Percentiles rank a stretch among this genome's conserved stretches.
Evolutionary conservation across 768 basidiomycete species (phyloP).

Genomic region (Porphyrellus cyaneotinctus): DNA sequence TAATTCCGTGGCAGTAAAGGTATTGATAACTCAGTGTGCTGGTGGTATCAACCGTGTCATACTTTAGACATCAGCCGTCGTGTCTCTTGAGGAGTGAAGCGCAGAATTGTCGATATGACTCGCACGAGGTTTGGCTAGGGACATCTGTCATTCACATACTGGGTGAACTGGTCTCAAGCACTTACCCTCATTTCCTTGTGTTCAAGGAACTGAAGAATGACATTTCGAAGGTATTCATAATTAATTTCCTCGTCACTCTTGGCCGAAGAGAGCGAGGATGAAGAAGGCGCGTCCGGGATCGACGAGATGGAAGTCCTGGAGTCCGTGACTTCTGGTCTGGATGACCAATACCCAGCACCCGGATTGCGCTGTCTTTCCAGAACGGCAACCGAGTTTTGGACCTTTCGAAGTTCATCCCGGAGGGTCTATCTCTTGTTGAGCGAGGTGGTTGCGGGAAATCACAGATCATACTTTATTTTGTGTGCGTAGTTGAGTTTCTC

Average conservation of each 20-base stretch:
- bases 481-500: conserved; percentile 64
- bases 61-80: conserved; percentile 86
- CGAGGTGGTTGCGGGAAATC: not conserved
- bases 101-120: conserved; percentile 87
- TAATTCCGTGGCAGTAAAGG: too few relatives aligned
- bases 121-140: conserved; percentile 80
- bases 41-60: conserved; percentile 27
- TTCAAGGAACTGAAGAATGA: conserved; percentile 95
- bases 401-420: conserved; percentile 91
- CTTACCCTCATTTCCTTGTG: conserved; percentile 97
- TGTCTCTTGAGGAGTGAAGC: conserved; percentile 94
- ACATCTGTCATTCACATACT: conserved; percentile 4
- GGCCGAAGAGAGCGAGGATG: conserved; percentile 27
- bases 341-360: conserved; percentile 89
- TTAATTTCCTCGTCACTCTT: conserved; percentile 89
- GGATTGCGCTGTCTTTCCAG: conserved; percentile 90
- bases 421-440: conserved; percentile 54
- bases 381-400: conserved; percentile 88
- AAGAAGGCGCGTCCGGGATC: conserved; percentile 38
- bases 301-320: conserved; percentile 40
- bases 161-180: conserved; percentile 3
- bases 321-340: conserved; percentile 35
- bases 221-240: conserved; percentile 92
- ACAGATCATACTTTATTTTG: conserved; percentile 68
- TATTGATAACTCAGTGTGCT: not conserved